These are phyloP conservation scores for Dioscorea cayenensis DNA, from an alignment of 116 monocot genomes.

Conservation along the genomic window DNA sequence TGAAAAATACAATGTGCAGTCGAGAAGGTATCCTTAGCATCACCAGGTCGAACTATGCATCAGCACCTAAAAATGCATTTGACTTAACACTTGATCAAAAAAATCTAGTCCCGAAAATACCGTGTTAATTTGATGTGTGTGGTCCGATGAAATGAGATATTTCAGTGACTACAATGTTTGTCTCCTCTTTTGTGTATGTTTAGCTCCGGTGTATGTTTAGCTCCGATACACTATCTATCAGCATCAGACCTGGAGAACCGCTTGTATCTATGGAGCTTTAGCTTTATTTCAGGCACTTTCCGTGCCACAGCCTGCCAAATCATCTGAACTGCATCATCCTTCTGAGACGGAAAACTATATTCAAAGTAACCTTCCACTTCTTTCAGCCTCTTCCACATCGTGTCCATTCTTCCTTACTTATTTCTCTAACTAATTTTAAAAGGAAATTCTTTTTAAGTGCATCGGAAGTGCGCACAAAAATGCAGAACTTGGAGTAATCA, in stretches of 20 bases:
- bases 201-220: neutral
- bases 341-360: constrained; percentile 17
- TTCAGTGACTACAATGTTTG: neutral
- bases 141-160: neutral
- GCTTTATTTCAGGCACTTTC: constrained; percentile 18
- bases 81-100: too few relatives aligned
- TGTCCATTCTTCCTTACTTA: constrained; percentile 26
- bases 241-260: constrained; percentile 16
- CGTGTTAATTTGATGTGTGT: too few relatives aligned
- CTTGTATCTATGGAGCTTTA: constrained; percentile 16
- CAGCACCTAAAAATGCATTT: too few relatives aligned
- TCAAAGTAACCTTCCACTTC: constrained; percentile 19
- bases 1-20: too few relatives aligned
- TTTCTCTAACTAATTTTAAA: constrained; percentile 19
- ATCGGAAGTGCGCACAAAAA: constrained; percentile 31
- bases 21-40: too few relatives aligned
- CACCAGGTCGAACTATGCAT: too few relatives aligned
- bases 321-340: constrained; percentile 31
- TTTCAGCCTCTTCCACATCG: constrained; percentile 22
- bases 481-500: constrained; percentile 35
- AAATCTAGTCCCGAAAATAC: too few relatives aligned
- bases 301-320: constrained; percentile 32
- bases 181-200: neutral
- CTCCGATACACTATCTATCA: neutral
- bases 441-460: constrained; percentile 26